phyloP scores from a whole-genome alignment of 352 stramenopile genomes.

The Hyaloperonospora brassicae region DNA sequence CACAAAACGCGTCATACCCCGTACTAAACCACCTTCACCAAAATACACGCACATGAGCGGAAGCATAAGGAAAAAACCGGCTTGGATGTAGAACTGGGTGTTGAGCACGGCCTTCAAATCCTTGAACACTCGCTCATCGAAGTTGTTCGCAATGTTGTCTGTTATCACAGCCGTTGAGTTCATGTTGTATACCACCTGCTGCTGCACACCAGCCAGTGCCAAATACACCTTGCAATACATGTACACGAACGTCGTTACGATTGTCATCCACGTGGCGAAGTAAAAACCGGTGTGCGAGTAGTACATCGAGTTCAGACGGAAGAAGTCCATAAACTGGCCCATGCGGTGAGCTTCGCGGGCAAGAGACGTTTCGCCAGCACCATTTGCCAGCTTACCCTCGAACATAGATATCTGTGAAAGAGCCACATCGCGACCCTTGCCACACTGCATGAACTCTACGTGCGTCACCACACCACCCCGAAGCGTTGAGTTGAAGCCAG shows the following conservation, averaged over 20 bases:
- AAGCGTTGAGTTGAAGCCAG: constrained; percentile 64
- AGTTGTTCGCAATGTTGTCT: constrained; percentile 43
- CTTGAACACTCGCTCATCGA: constrained; percentile 48
- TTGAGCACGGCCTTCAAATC: constrained; percentile 64
- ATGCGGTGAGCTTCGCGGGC: constrained; percentile 72
- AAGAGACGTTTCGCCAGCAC: constrained; percentile 59
- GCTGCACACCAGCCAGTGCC: constrained; percentile 52
- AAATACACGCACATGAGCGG: constrained; percentile 73
- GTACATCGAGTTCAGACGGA: constrained; percentile 79
- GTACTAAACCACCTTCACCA: constrained; percentile 52
- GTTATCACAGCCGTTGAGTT: constrained; percentile 56
- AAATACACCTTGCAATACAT: constrained; percentile 82
- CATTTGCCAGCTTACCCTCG: constrained; percentile 70
- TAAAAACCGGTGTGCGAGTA: constrained; percentile 81
- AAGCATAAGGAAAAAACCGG: constrained; percentile 61
- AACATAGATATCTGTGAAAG: constrained; percentile 79
- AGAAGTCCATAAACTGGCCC: constrained; percentile 78
- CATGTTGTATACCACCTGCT: constrained; percentile 60
- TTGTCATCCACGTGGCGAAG: constrained; percentile 76
- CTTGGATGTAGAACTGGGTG: constrained; percentile 80
- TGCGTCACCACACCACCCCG: constrained; percentile 62
- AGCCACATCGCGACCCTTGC: constrained; percentile 73
- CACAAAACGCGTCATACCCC: constrained; percentile 56
- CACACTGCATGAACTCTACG: constrained; percentile 76
- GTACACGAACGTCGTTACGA: constrained; percentile 77